Percentiles rank a stretch among this genome's conserved stretches.
These are phyloP conservation scores for Amphicarpaea edgeworthii DNA, from an alignment of 306 rosid genomes.

Conservation along the genomic window DNA sequence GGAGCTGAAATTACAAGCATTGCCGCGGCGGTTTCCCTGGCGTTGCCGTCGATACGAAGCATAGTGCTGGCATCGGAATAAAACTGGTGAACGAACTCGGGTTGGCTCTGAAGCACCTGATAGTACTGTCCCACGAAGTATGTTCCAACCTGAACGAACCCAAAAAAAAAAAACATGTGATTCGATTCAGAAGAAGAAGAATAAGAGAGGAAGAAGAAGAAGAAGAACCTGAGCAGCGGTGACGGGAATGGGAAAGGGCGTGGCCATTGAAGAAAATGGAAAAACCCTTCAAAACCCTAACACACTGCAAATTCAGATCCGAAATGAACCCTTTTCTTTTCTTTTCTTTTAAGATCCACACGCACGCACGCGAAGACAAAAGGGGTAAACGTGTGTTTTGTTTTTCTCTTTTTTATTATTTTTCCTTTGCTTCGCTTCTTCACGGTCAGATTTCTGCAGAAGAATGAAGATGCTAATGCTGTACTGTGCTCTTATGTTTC, in stretches of 20 bases:
- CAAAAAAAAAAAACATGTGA: neutral
- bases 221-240: conserved; percentile 87
- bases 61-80: conserved; percentile 93
- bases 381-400: neutral
- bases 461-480: neutral
- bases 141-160: conserved; percentile 73
- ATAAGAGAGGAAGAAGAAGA: no score
- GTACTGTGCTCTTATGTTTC: no score
- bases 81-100: conserved; percentile 87
- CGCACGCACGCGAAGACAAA: neutral
- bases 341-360: conserved; percentile 15
- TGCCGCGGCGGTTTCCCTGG: conserved; percentile 77
- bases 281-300: conserved; percentile 72
- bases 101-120: conserved; percentile 92
- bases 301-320: conserved; percentile 49
- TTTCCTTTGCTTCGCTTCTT: neutral
- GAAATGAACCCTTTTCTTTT: conserved; percentile 24
- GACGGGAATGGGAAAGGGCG: conserved; percentile 78
- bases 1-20: conserved; percentile 66
- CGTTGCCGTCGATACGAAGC: conserved; percentile 80
- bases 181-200: neutral
- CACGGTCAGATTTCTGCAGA: neutral
- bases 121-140: conserved; percentile 97
- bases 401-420: neutral
- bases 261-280: conserved; percentile 60